phyloP scores from a whole-genome alignment of 208 protist genomes.

The Sergeia podlipaevii region DNA sequence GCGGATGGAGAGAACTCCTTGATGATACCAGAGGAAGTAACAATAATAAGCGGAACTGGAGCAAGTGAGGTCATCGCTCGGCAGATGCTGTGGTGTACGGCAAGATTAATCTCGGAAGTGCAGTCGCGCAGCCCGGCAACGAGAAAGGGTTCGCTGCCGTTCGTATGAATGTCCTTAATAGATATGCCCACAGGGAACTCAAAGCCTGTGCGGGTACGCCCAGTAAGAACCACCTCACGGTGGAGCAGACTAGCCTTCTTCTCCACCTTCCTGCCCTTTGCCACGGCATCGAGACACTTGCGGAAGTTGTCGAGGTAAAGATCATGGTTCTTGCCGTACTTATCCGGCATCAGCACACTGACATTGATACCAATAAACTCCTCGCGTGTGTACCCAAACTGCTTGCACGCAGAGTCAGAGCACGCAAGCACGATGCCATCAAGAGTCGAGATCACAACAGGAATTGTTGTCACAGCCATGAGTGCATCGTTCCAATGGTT shows the following conservation, averaged over 20 bases:
- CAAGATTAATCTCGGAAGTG: conserved; percentile 8
- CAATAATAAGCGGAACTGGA: conserved; percentile 13
- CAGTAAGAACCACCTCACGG: conserved; percentile 1
- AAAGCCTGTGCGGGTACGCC: conserved; percentile 1
- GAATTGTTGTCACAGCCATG: conserved; percentile 18
- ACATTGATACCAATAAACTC: conserved; percentile 25
- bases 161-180: conserved; percentile 10
- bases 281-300: conserved; percentile 2
- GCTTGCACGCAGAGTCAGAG: conserved; percentile 13
- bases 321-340: conserved; percentile 11
- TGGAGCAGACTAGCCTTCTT: conserved; percentile 5
- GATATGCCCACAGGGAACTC: conserved; percentile 11
- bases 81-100: conserved; percentile 6
- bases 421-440: conserved; percentile 15
- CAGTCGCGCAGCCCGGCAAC: conserved; percentile 13
- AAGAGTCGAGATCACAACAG: conserved; percentile 13
- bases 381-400: conserved; percentile 7
- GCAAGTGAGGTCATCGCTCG: conserved; percentile 11
- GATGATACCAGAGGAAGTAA: conserved; percentile 14
- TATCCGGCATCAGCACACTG: conserved; percentile 18
- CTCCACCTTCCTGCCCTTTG: neutral
- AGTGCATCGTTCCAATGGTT: conserved; percentile 17
- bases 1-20: conserved; percentile 15
- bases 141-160: conserved; percentile 12
- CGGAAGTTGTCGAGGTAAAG: conserved; percentile 13